Evolutionary conservation across 2,329 filamentous ascomycete species (phyloP).

Genomic region (Ceratocystiopsis sp.): DNA sequence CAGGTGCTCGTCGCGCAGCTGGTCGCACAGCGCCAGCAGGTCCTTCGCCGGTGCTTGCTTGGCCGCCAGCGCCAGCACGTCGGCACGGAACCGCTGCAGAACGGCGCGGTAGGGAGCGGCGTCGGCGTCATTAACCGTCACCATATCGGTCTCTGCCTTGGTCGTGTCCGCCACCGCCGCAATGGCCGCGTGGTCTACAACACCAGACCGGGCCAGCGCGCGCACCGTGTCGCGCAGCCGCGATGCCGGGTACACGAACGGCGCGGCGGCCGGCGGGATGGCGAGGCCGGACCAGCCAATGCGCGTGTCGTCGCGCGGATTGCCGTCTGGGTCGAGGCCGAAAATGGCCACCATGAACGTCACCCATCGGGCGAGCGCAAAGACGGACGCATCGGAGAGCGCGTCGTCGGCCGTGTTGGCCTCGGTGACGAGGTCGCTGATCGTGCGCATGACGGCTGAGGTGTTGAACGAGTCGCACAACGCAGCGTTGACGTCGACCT

Average conservation of each 20-base stretch:
- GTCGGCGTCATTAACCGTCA: too few relatives aligned
- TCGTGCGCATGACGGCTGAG: slow-evolving; percentile 39
- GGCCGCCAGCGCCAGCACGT: neutral
- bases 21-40: slow-evolving; percentile 43
- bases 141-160: too few relatives aligned
- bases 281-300: slow-evolving; percentile 38
- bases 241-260: slow-evolving; percentile 39
- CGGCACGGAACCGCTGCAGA: too few relatives aligned
- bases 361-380: slow-evolving; percentile 37
- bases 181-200: too few relatives aligned
- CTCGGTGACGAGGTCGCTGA: slow-evolving; percentile 48
- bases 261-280: slow-evolving; percentile 24
- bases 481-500: slow-evolving; percentile 37
- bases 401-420: slow-evolving; percentile 30
- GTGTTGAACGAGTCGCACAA: slow-evolving; percentile 57
- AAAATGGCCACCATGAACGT: slow-evolving; percentile 50
- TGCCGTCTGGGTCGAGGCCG: slow-evolving; percentile 34
- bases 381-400: slow-evolving; percentile 7
- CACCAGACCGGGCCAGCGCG: slow-evolving; percentile 12
- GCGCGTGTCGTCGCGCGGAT: slow-evolving; percentile 19
- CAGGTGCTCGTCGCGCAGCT: slow-evolving; percentile 45
- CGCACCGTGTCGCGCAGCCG: slow-evolving; percentile 21
- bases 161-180: too few relatives aligned
- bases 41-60: slow-evolving; percentile 11
- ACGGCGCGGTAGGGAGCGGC: too few relatives aligned